phyloP scores from a whole-genome alignment of 768 basidiomycete species.

The Xerocomellus dryophilus region DNA sequence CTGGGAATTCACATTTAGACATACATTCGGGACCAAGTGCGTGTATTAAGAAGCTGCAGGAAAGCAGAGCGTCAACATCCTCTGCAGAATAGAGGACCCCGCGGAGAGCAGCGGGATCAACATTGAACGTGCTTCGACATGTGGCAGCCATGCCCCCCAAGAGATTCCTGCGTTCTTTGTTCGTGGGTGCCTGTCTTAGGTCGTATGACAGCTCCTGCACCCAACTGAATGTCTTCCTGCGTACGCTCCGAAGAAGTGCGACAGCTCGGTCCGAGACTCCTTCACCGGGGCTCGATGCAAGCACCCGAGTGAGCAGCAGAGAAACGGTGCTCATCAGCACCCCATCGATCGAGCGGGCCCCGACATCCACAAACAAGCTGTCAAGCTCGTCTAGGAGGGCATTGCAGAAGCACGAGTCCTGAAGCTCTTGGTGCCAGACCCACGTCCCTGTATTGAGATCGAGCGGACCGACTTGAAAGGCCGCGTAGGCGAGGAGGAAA shows the following conservation, averaged over 20 bases:
- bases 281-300: not conserved
- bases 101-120: not conserved
- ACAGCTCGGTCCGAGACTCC: not conserved
- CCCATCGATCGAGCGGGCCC: not conserved
- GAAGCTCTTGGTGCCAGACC: not conserved
- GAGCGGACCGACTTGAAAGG: conserved; percentile 22
- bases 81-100: not conserved
- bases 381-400: not conserved
- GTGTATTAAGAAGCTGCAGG: not conserved
- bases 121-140: not conserved
- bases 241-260: not conserved
- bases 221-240: not conserved
- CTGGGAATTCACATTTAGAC: too few species aligned
- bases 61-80: not conserved
- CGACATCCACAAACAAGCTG: not conserved
- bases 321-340: not conserved
- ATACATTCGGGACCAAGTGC: too few species aligned
- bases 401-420: not conserved
- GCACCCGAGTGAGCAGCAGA: not conserved
- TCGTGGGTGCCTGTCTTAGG: not conserved
- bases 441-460: not conserved
- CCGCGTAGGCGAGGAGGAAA: not conserved
- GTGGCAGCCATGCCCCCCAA: not conserved
- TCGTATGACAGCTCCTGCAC: not conserved
- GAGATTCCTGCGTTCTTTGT: not conserved